phyloP scores from a whole-genome alignment of 305 asterid species.

The Fraxinus nigra region DNA sequence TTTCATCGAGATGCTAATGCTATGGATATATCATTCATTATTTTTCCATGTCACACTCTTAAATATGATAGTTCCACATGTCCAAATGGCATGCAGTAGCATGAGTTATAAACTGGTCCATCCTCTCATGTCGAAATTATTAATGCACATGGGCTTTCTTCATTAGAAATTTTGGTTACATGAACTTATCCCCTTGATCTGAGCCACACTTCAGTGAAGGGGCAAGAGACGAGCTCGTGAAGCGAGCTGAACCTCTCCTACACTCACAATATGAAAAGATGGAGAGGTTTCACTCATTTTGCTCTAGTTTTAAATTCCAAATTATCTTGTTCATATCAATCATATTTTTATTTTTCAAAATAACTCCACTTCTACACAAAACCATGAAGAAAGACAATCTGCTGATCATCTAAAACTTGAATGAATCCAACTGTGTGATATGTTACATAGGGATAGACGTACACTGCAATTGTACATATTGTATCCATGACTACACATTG shows the following conservation, averaged over 20 bases:
- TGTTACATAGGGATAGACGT: background rate
- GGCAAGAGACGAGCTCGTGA: background rate
- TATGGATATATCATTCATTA: background rate
- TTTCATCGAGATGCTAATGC: conserved; percentile 5
- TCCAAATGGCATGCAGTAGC: background rate
- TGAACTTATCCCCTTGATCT: background rate
- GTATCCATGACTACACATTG: background rate
- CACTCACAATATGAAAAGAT: background rate
- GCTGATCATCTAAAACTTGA: background rate
- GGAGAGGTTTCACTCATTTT: background rate
- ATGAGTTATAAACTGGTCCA: background rate
- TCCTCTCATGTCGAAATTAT: background rate
- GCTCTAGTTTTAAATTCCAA: background rate
- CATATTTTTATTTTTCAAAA: background rate
- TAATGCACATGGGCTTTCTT: background rate
- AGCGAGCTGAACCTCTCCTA: background rate
- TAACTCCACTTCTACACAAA: background rate
- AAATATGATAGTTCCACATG: background rate
- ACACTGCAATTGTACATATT: background rate
- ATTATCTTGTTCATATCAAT: background rate
- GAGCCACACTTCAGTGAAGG: background rate
- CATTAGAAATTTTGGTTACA: background rate
- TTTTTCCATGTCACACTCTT: background rate
- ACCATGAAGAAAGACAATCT: background rate
- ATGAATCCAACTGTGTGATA: background rate